Base-by-base conservation (phyloP, 164 flowering plant species). In the Vitis vinifera region DNA sequence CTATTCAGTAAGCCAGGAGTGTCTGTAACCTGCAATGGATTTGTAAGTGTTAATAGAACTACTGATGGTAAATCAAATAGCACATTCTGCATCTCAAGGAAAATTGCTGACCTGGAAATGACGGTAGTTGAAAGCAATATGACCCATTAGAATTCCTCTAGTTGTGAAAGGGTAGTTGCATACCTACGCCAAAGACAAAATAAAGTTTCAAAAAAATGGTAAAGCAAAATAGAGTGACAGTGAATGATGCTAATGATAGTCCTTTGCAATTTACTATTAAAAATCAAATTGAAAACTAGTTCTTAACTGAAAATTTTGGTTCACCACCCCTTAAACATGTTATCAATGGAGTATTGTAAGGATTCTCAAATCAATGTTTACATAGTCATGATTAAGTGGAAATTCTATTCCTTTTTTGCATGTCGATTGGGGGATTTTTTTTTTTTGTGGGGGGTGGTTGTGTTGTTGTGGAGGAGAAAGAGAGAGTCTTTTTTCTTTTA, bases 111-210 rank as follows among this genome's bases (percentile, higher is more conserved):
- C 98, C 97, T 93, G 99, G 75, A 90, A 95, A 63, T 77, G 77
- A 76, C 90, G 85, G 73, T 79, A 91, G 77, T 87, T 85, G 17
- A 87, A 44, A 57, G 69, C 68, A 19, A 93, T 89, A 74, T 93
- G 99, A 49, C 98, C 99, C 99, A 95, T 95, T 65, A 95, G 79
- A 71, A 95, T 95, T 70, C 99, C 99, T 82, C 99, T 83, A 30
- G 99, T 95, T 12, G 98, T 93, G 81, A 95, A 95, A 70, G 99
- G 99, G 66, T 95, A 95, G 78, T 93, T 90, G 85, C 99, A 92
- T 48, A 92, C 77, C 99, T 95, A 81, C 29, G 51, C 8, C 31
- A 69, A 44, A 51, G 27, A 70, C 63, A 70, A n/a, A 15, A 68
- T n/a, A 29, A 23, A n/a, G 16, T 14, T 13, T 23, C 47, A 29